Evolutionary conservation across 2,329 filamentous ascomycete genomes (phyloP).

Genomic region (Aspergillus hortae): DNA sequence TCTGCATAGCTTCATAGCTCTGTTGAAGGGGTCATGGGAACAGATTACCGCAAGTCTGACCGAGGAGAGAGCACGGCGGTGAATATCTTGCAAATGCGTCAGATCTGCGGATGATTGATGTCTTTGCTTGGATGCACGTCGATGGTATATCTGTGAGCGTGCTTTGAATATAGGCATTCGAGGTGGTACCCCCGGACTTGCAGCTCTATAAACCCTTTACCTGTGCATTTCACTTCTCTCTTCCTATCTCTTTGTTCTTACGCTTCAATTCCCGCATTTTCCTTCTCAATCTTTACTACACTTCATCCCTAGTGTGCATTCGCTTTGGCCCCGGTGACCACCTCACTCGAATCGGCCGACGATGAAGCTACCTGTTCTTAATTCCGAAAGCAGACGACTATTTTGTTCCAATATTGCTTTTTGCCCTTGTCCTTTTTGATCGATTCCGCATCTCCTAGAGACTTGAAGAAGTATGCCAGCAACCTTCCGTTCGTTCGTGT

Average conservation of each 20-base stretch:
- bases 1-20: conserved; percentile 36
- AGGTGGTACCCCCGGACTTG: conserved; percentile 27
- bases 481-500: conserved; percentile 9
- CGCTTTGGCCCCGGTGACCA: conserved; percentile 8
- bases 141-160: conserved; percentile 17
- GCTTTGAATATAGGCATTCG: conserved; percentile 26
- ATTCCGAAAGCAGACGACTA: conserved; percentile 20
- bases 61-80: conserved; percentile 17
- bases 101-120: conserved; percentile 29
- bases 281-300: conserved; percentile 2
- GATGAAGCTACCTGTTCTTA: conserved; percentile 19
- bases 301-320: conserved; percentile 5
- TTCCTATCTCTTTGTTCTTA: conserved; percentile 7
- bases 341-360: conserved; percentile 7
- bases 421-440: conserved; percentile 14
- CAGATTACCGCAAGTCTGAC: conserved; percentile 24
- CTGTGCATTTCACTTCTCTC: conserved; percentile 4
- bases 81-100: conserved; percentile 26
- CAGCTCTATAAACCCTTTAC: conserved; percentile 30
- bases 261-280: conserved; percentile 1
- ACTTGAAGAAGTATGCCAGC: conserved; percentile 11
- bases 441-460: conserved; percentile 9
- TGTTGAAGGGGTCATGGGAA: conserved; percentile 26
- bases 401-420: conserved; percentile 12
- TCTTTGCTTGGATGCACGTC: conserved; percentile 21